Conservation (phyloP, 2,329 filamentous ascomycete species). For the Monilinia fructigena region DNA sequence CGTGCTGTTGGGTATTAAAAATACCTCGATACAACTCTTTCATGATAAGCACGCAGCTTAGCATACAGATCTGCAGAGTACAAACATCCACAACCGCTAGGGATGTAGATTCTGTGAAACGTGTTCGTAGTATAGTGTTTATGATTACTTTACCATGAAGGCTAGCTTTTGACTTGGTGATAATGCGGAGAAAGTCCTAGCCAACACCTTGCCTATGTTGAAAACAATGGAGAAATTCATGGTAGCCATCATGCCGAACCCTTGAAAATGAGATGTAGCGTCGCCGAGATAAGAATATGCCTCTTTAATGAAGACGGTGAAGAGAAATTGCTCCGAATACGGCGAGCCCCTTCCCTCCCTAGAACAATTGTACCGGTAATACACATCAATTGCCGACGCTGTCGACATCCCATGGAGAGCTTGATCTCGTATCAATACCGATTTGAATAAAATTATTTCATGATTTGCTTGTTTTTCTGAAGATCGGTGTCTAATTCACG, state of each 20-base stretch:
- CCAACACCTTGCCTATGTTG: constrained; percentile 2
- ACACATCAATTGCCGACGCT: not conserved
- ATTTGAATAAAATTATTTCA: not conserved
- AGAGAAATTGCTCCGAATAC: not conserved
- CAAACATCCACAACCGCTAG: constrained; percentile 2
- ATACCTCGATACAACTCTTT: not conserved
- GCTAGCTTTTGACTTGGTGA: not conserved
- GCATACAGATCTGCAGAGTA: constrained; percentile 9
- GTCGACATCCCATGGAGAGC: constrained; percentile 12
- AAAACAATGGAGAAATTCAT: not conserved
- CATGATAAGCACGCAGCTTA: constrained; percentile 13
- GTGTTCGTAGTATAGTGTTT: constrained; percentile 9
- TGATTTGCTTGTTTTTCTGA: not conserved
- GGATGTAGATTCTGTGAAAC: constrained; percentile 7
- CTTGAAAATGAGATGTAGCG: not conserved
- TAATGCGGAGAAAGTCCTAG: constrained; percentile 10
- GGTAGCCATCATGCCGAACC: not conserved
- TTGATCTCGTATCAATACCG: constrained; percentile 11
- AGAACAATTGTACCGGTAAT: constrained; percentile 1
- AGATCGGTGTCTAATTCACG: constrained; percentile 7
- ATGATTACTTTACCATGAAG: not conserved
- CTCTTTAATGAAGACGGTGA: constrained; percentile 5
- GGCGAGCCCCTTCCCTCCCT: not conserved
- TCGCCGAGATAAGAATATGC: not conserved
- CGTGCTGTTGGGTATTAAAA: constrained; percentile 10